Conservation (phyloP, 257 asterid genomes). For the Datura wrightii region DNA sequence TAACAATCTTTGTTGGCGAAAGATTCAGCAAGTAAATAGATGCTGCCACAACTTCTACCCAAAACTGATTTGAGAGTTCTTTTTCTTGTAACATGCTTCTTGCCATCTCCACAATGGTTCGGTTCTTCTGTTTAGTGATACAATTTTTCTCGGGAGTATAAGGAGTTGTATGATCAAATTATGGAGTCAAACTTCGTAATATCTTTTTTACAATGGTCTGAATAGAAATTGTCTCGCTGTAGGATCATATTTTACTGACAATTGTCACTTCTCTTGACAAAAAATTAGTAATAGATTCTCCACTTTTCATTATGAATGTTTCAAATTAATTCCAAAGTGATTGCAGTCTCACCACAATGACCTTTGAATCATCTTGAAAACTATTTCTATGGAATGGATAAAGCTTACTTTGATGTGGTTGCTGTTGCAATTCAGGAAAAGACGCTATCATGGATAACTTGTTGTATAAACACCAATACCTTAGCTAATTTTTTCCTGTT, state of each 20-base stretch:
- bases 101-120: not conserved
- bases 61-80: not conserved
- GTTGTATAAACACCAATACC: slow-evolving; percentile 20
- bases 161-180: not conserved
- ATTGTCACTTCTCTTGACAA: slow-evolving; percentile 22
- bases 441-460: slow-evolving; percentile 22
- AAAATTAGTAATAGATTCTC: not conserved
- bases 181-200: too few species aligned
- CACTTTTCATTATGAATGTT: too few species aligned
- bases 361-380: not conserved
- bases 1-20: not conserved
- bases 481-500: slow-evolving; percentile 14
- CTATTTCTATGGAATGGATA: not conserved
- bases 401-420: slow-evolving; percentile 18
- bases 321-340: not conserved
- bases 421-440: slow-evolving; percentile 22
- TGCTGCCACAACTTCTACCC: not conserved
- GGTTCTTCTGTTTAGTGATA: not conserved
- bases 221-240: not conserved
- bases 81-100: not conserved
- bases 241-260: slow-evolving; percentile 18
- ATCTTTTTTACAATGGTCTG: too few species aligned
- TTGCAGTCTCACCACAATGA: not conserved
- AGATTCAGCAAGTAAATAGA: slow-evolving; percentile 1
- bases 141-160: not conserved